These are phyloP conservation scores for Saccharomyces hybrid DNA, from an alignment of 1,139 yeast species.

Conservation along the genomic window DNA sequence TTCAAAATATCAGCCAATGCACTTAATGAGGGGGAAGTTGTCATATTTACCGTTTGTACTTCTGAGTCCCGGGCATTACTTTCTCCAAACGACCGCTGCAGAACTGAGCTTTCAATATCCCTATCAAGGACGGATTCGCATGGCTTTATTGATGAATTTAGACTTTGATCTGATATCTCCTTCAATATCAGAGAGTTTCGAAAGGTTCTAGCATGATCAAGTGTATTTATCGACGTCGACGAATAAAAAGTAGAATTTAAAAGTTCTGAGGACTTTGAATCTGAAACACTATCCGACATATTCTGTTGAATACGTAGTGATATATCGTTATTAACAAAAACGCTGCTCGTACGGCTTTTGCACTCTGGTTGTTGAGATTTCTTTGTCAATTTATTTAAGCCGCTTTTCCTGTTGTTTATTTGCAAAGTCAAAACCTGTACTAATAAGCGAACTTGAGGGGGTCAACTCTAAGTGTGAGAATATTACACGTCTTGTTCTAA, in stretches of 20 bases:
- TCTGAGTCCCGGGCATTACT: constrained; percentile 8
- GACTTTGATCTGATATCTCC: constrained; percentile 19
- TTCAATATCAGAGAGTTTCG: constrained; percentile 41
- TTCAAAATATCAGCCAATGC: constrained; percentile 35
- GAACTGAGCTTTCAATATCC: neutral
- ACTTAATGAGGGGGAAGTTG: constrained; percentile 40
- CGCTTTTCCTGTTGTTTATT: neutral
- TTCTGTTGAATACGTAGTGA: neutral
- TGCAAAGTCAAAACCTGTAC: neutral
- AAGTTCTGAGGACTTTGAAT: constrained; percentile 4
- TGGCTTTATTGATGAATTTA: constrained; percentile 6
- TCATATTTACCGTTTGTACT: constrained; percentile 30
- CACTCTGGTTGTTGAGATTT: neutral
- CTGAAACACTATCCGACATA: neutral
- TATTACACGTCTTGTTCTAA: neutral
- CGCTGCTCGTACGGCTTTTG: neutral
- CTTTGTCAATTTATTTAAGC: neutral
- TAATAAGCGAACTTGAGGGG: neutral
- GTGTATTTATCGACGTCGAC: constrained; percentile 28
- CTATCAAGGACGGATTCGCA: constrained; percentile 2
- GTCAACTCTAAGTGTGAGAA: neutral
- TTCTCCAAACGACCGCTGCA: neutral
- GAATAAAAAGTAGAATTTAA: constrained; percentile 26
- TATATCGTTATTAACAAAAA: neutral
- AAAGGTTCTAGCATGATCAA: constrained; percentile 41